These are phyloP conservation scores for Entonaema liquescens DNA, from an alignment of 495 filamentous ascomycete genomes.

Conservation along the genomic window DNA sequence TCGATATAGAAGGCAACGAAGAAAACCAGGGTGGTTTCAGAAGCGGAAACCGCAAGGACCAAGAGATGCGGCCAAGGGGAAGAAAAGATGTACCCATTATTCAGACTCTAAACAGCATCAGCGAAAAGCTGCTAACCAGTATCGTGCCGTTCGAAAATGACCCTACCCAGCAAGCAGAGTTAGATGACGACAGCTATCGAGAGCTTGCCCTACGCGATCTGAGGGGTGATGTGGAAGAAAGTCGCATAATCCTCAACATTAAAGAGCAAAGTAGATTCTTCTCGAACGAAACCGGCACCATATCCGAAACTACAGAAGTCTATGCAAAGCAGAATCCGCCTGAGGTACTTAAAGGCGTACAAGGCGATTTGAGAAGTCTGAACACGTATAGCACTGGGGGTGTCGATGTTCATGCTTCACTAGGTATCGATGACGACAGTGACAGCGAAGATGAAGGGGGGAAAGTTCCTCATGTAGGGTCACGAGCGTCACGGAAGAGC, in stretches of 20 bases:
- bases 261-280: conserved; percentile 86
- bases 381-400: conserved; percentile 57
- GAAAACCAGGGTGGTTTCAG: conserved; percentile 74
- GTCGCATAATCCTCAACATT: conserved; percentile 83
- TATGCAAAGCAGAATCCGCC: conserved; percentile 73
- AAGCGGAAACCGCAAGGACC: conserved; percentile 83
- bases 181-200: conserved; percentile 79
- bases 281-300: conserved; percentile 63
- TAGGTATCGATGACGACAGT: conserved; percentile 72
- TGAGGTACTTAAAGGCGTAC: conserved; percentile 70
- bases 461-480: conserved; percentile 62
- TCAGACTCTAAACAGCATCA: conserved; percentile 82
- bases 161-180: conserved; percentile 63
- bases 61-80: conserved; percentile 79
- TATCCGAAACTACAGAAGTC: conserved; percentile 64
- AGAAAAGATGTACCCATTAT: conserved; percentile 67
- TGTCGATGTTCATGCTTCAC: conserved; percentile 65
- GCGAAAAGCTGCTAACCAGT: conserved; percentile 88
- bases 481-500: conserved; percentile 59
- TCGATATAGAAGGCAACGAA: conserved; percentile 93
- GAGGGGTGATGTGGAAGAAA: conserved; percentile 73
- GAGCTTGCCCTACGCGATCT: conserved; percentile 84
- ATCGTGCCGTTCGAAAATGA: conserved; percentile 80
- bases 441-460: conserved; percentile 72
- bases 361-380: conserved; percentile 64